Base-by-base conservation (phyloP, 805 yeast species). In the Grigorovia transvaalensis region DNA sequence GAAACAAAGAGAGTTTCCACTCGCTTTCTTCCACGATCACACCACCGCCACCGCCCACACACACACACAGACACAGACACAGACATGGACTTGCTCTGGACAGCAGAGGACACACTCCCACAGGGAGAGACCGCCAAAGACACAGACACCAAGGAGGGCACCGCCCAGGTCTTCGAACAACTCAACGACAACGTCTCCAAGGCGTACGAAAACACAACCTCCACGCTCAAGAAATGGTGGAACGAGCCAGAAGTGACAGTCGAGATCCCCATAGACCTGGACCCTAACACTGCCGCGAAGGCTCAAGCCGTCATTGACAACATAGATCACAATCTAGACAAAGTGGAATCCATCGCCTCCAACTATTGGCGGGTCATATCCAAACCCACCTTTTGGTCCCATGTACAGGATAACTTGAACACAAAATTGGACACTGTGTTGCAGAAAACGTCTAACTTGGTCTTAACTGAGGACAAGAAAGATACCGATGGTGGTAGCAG, bases 251-350 rank as follows among this genome's bases (percentile, higher is more conserved):
- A 38, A 12, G 15, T 2, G 15, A 8, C 42, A 3, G 42, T 38
- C 2, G 42, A 38, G 17, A 38, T 38, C 15, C 42, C 42, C 3
- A 38, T 38, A 2, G 17, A 38, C 17, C 15, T 47, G n/a, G 45
- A 47, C 51, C 50, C 56, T 18, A 57, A 53, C 29, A 58, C 57
- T 3, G 50, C 64, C 1, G 66, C 64, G 41, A 65, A 64, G 55
- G 82, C 89, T 8, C 88, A 85, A 57, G 75, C 74, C 46, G 79
- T 77, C 49, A 71, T 89, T 48, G 90, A 87, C 55, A 77, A 79
- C 8, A 73, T 90, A 54, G 97, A 89, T 65, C 70, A 78, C 56
- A 83, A 81, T 57, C 72, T 90, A 46, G 96, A 86, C 58, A 73
- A 73, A 50, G 81, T 88, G 8, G 96, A 90, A 64, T 77, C 76